These are phyloP conservation scores for Serendipita sp. DNA, from an alignment of 768 basidiomycete species.

Conservation along the genomic window DNA sequence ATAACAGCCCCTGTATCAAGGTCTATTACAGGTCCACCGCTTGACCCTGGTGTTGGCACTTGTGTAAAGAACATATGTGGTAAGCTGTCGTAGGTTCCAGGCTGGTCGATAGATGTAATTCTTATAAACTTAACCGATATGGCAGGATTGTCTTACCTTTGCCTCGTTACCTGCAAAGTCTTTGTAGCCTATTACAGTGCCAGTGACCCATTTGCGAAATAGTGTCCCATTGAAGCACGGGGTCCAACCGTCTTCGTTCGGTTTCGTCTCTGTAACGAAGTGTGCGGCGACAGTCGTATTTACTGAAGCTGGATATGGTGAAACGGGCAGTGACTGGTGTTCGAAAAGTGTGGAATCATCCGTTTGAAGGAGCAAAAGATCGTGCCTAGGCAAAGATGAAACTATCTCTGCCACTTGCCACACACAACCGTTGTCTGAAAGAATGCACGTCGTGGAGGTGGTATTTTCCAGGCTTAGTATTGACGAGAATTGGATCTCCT, in stretches of 20 bases:
- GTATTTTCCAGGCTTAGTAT: constrained; percentile 11
- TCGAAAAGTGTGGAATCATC: constrained; percentile 8
- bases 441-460: constrained; percentile 22
- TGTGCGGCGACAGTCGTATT: constrained; percentile 35
- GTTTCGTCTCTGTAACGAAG: constrained; percentile 28
- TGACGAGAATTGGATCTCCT: too few species aligned
- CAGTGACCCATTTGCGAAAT: constrained; percentile 37
- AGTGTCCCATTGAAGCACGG: constrained; percentile 35
- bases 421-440: constrained; percentile 17
- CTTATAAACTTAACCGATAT: not conserved
- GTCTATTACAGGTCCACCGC: constrained; percentile 53
- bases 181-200: constrained; percentile 38
- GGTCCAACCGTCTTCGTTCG: constrained; percentile 26
- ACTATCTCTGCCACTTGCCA: constrained; percentile 29
- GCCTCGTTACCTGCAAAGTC: constrained; percentile 44
- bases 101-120: constrained; percentile 20
- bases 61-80: constrained; percentile 38
- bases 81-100: constrained; percentile 53
- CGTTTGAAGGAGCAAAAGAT: constrained; percentile 33
- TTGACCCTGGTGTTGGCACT: constrained; percentile 45
- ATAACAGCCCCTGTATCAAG: constrained; percentile 45
- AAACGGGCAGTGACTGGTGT: constrained; percentile 33
- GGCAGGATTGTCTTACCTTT: constrained; percentile 20
- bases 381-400: constrained; percentile 43
- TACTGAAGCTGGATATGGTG: constrained; percentile 40